Evolutionary conservation across 1,139 yeast species (phyloP), one percentile per base, ranked within the genome.

Genomic region (Kazachstania sp.): DNA sequence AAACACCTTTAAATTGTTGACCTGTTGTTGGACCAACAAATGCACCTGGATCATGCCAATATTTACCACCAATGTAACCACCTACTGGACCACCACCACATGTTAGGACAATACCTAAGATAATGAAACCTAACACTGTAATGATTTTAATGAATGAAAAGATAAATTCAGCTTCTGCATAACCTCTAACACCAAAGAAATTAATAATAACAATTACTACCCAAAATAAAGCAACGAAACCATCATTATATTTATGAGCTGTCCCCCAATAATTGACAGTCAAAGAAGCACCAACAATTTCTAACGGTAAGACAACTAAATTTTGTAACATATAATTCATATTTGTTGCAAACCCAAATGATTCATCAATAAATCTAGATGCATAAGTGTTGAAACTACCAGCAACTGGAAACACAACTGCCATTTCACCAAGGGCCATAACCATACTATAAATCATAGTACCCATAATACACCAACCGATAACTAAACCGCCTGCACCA

Each of bases 301-400:
- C 90, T 53, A 82, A 68, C 6, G 92, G 90, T 49, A 83, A 63
- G 29, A 81, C 81, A 45, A 81, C 75, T 35, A 82, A 71, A 88
- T 88, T 82, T 65, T 80, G 83, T 51, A 83, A 59, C 51, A 83
- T 81, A 60, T 83, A 83, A 64, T 81, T 81, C 77, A 81, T 79
- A 37, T 85, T 86, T 71, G 76, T 76, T 37, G 86, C 84, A 62
- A 85, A 86, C 46, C 90, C 90, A 74, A 83, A 78, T 12, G 86
- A 75, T 6, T 83, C 80, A 55, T 81, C 84, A 43, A 82, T 71
- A 56, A 83, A 83, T 54, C 86, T 71, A 4, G 83, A 75, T 46
- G 84, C 77, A 56, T 77, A 81, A 28, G 83, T 79, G 43, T 83
- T 79, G 62, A 82, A 83, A 13, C 87, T 81, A 59, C 90, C 90